Percentiles rank a stretch among this genome's conserved stretches.
Evolutionary conservation across 192 early-diverging fungal species (phyloP).

Genomic region (Rhizoclosmatium sp.): DNA sequence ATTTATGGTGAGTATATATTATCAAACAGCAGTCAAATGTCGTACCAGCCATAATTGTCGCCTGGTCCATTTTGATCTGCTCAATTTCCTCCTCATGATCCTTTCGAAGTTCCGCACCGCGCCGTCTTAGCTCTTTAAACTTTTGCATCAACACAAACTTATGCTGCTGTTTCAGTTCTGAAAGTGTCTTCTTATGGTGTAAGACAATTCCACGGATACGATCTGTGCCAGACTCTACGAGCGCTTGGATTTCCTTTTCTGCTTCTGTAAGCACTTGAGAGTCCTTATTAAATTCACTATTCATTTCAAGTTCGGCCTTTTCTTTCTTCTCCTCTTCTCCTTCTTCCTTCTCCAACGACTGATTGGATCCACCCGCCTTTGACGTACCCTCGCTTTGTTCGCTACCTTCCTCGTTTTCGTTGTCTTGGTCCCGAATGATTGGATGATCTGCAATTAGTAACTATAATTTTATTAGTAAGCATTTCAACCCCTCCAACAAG

Average conservation of each 20-base stretch:
- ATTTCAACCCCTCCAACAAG: neutral
- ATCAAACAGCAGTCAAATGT: neutral
- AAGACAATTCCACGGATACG: slow-evolving; percentile 9
- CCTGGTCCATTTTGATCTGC: slow-evolving; percentile 33
- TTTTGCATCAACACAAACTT: neutral
- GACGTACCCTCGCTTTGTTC: slow-evolving; percentile 1
- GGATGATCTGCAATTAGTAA: slow-evolving; percentile 34
- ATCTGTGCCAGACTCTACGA: slow-evolving; percentile 14
- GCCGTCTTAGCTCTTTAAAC: slow-evolving; percentile 28
- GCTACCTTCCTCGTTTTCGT: neutral
- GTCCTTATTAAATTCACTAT: slow-evolving; percentile 8
- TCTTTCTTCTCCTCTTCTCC: neutral
- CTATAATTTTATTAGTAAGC: neutral
- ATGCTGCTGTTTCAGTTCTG: slow-evolving; percentile 33
- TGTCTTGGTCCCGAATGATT: slow-evolving; percentile 26
- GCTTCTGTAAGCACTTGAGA: slow-evolving; percentile 6
- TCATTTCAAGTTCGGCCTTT: slow-evolving; percentile 4
- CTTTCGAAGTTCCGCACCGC: slow-evolving; percentile 27
- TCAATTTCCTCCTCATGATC: slow-evolving; percentile 42
- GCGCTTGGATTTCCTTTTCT: slow-evolving; percentile 16
- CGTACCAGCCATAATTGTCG: slow-evolving; percentile 17
- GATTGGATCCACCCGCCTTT: neutral
- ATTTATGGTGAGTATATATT: neutral
- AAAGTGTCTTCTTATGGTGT: slow-evolving; percentile 31
- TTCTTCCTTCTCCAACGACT: neutral